These are phyloP conservation scores for Phaeodactylum tricornutum DNA, from an alignment of 108 stramenopile genomes.

Conservation along the genomic window DNA sequence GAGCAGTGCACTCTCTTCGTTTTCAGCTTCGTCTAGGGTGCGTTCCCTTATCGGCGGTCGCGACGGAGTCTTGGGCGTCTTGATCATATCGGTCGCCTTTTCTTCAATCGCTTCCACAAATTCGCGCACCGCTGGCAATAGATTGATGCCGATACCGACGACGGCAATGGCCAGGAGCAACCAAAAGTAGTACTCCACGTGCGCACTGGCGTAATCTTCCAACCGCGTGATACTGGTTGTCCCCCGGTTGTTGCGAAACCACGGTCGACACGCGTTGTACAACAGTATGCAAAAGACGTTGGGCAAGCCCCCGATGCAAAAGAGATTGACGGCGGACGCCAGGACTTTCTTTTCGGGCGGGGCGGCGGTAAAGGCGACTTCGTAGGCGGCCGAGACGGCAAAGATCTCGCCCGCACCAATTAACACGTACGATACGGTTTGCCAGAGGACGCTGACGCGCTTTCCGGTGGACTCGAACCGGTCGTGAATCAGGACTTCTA, in stretches of 20 bases:
- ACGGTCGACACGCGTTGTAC: slow-evolving; percentile 43
- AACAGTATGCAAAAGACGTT: slow-evolving; percentile 67
- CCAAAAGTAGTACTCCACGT: slow-evolving; percentile 65
- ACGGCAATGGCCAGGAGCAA: slow-evolving; percentile 44
- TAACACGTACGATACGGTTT: slow-evolving; percentile 60
- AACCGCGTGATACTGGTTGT: slow-evolving; percentile 42
- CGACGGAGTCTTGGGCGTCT: slow-evolving; percentile 31
- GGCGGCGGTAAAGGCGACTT: slow-evolving; percentile 73
- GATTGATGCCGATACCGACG: slow-evolving; percentile 56
- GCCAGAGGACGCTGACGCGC: slow-evolving; percentile 67
- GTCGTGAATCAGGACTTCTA: slow-evolving; percentile 59
- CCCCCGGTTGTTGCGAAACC: slow-evolving; percentile 56
- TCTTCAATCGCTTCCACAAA: slow-evolving; percentile 62
- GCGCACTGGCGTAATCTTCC: slow-evolving; percentile 52
- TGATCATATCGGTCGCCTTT: slow-evolving; percentile 38
- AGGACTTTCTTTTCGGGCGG: slow-evolving; percentile 64
- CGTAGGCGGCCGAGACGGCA: slow-evolving; percentile 75
- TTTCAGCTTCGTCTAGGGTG: slow-evolving; percentile 4
- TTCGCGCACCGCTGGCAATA: slow-evolving; percentile 40
- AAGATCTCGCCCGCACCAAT: slow-evolving; percentile 84
- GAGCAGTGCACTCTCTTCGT: slow-evolving; percentile 40
- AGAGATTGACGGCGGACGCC: slow-evolving; percentile 70
- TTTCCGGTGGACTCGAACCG: slow-evolving; percentile 37
- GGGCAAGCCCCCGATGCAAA: slow-evolving; percentile 76
- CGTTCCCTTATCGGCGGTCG: slow-evolving; percentile 9